Conservation (phyloP, 257 asterid genomes). For the Lavandula angustifolia region DNA sequence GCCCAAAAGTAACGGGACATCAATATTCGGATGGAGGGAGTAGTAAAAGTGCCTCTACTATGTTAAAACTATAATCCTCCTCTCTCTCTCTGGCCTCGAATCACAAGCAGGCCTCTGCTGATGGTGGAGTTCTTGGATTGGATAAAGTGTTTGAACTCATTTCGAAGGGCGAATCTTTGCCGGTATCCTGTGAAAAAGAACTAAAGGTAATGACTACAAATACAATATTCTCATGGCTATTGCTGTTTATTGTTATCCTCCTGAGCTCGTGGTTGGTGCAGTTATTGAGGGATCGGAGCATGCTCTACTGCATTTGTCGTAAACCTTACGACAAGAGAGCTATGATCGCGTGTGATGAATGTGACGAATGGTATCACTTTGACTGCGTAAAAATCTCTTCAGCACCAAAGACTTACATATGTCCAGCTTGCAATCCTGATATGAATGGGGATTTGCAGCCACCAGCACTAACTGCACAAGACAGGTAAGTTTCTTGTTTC, state of each 20-base stretch:
- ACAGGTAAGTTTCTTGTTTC: slow-evolving; percentile 47
- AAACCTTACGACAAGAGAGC: slow-evolving; percentile 78
- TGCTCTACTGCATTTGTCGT: slow-evolving; percentile 95
- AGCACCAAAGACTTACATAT: slow-evolving; percentile 67
- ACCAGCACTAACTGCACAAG: slow-evolving; percentile 38
- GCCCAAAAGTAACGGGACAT: too few relatives aligned
- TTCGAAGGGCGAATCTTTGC: slow-evolving; percentile 64
- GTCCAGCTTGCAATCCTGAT: slow-evolving; percentile 80
- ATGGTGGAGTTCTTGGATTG: slow-evolving; percentile 74
- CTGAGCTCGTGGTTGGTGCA: slow-evolving; percentile 40
- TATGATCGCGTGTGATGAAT: slow-evolving; percentile 85
- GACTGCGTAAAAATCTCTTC: slow-evolving; percentile 76
- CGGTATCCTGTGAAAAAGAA: slow-evolving; percentile 63
- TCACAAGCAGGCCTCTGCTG: slow-evolving; percentile 66
- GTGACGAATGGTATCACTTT: slow-evolving; percentile 97
- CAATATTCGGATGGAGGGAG: too few relatives aligned
- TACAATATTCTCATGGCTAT: slow-evolving; percentile 2
- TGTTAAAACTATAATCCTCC: slow-evolving; percentile 4
- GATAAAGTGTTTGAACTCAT: slow-evolving; percentile 77
- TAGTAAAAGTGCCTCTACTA: slow-evolving; percentile 8
- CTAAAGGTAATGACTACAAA: slow-evolving; percentile 60
- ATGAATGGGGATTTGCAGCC: slow-evolving; percentile 40
- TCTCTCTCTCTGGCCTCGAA: not conserved
- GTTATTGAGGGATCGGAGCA: slow-evolving; percentile 85
- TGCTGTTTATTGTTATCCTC: slow-evolving; percentile 20